Evolutionary conservation across 78 protist species (phyloP), one percentile per base, ranked within the genome.

Genomic region (Polysphondylium violaceum): DNA sequence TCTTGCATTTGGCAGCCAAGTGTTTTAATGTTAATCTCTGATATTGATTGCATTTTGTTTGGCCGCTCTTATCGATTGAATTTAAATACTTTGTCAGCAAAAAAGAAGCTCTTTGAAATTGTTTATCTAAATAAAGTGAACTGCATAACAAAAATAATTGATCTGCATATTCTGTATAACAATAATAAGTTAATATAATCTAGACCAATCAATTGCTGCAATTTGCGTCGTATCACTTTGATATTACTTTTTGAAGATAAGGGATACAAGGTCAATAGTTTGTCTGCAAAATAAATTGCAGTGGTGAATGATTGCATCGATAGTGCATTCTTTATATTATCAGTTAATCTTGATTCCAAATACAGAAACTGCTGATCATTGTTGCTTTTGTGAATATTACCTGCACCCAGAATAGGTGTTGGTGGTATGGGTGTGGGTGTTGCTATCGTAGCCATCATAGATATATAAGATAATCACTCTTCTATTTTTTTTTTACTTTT

Each of bases 41-140:
- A 23, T 21, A 2, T 3, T n/a, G n/a, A 43, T 36, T 44, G 19
- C n/a, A 14, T 6, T 4, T 4, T 67, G 14, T 41, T 5, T 25
- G 12, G 12, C n/a, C 36, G 16, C 12, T 64, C 44, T 35, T 47
- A 56, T 67, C n/a, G 9, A 41, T 41, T 0, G n/a, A 2, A 47
- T 47, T 68, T 27, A 36, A 25, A 81, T 81, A 68, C 33, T 56
- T 65, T 23, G 51, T 65, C n/a, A 81, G 21, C 29, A 69, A 27
- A 16, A 11, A 56, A 19, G 89, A 25, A 31, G 79, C 27, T 81
- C 89, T 81, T 41, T 81, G 76, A 56, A 29, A 81, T 58, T 81
- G 89, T 81, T 21, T 58, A 81, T 81, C 89, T 27, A 65, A 55
- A 58, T 61, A 81, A 19, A 81, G 29, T 67, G 77, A 59, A 81